Base-by-base conservation (phyloP, 441 rosid species). In the Rhodomyrtus psidioides region DNA sequence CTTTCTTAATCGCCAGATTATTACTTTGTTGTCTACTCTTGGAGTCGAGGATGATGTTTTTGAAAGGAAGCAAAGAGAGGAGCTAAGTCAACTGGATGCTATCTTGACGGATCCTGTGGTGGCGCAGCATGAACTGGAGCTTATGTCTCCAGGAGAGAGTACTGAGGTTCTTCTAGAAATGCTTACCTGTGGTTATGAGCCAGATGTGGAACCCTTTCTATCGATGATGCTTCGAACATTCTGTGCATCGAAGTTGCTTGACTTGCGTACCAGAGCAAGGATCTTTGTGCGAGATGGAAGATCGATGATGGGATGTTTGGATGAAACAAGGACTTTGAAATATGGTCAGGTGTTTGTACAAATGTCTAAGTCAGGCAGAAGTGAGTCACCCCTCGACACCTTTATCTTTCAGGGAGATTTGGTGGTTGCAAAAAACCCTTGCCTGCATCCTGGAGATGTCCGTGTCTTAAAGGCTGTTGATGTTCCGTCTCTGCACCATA, bases 381-480 rank as follows among this genome's bases (percentile, higher is more conserved):
- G 39, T 6, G 79, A 83, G 55, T 60, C 86, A 23, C 23, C 3
- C 12, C 83, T 21, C 27, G 51, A 46, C 84, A 42, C 16, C 53
- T 88, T 44, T 84, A 30, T 88, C 57, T 55, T 92, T 82, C 46
- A 85, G 12, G 95, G 98, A 58, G 84, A 27, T 23, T 91, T 94
- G 19, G 90, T 92, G 30, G 94, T 96, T 79, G 95, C 96, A 0
- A 96, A 96, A 88, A 96, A 95, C 83, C 98, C 97, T 59, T 95
- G 98, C 86, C 85, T 96, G 88, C 99, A 96, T 88, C 98, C 99
- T 26, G 99, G 98, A 17, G 99, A 96, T 81, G 88, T 96, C 23
- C 95, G 97, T 19, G 91, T 96, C 88, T 91, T 96, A 57, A 59
- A 79, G 86, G 98, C 99, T 81, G 94, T 96, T 24, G 44, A 94